Conservation (phyloP, 1,139 yeast genomes). For the Debaryomyces sp. region DNA sequence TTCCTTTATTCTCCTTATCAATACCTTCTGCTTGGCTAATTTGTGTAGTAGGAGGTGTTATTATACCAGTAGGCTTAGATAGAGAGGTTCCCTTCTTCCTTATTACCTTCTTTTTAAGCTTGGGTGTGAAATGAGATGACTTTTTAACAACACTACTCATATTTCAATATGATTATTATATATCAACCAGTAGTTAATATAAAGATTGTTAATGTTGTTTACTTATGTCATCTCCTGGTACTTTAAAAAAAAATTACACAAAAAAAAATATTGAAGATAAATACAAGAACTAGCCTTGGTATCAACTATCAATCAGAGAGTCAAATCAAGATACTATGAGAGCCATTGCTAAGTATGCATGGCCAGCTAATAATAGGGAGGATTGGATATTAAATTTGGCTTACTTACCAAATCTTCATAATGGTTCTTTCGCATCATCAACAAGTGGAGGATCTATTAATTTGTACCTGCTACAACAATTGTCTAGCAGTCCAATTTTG, state of each 20-base stretch:
- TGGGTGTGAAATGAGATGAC: slow-evolving; percentile 45
- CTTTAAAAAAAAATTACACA: slow-evolving; percentile 6
- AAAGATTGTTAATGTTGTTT: not conserved
- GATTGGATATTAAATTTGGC: slow-evolving; percentile 57
- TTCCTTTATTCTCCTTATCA: not conserved
- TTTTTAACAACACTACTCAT: slow-evolving; percentile 57
- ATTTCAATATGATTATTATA: slow-evolving; percentile 3
- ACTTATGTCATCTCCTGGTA: slow-evolving; percentile 3
- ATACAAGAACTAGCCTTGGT: not conserved
- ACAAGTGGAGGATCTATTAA: slow-evolving; percentile 52
- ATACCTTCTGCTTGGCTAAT: slow-evolving; percentile 9
- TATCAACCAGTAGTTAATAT: not conserved
- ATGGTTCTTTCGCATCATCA: slow-evolving; percentile 37
- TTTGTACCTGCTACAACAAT: slow-evolving; percentile 31
- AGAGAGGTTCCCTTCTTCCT: slow-evolving; percentile 18
- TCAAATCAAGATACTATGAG: slow-evolving; percentile 17
- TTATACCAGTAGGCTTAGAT: slow-evolving; percentile 12
- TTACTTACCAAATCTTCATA: slow-evolving; percentile 18
- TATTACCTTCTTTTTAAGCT: slow-evolving; percentile 31
- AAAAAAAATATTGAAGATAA: not conserved
- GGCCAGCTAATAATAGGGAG: slow-evolving; percentile 25
- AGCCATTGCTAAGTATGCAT: slow-evolving; percentile 19
- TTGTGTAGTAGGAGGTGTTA: slow-evolving; percentile 32
- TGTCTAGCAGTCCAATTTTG: slow-evolving; percentile 14
- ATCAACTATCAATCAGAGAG: not conserved